These are phyloP conservation scores for Penicillium hordei DNA, from an alignment of 2,329 filamentous ascomycete species.

Conservation along the genomic window DNA sequence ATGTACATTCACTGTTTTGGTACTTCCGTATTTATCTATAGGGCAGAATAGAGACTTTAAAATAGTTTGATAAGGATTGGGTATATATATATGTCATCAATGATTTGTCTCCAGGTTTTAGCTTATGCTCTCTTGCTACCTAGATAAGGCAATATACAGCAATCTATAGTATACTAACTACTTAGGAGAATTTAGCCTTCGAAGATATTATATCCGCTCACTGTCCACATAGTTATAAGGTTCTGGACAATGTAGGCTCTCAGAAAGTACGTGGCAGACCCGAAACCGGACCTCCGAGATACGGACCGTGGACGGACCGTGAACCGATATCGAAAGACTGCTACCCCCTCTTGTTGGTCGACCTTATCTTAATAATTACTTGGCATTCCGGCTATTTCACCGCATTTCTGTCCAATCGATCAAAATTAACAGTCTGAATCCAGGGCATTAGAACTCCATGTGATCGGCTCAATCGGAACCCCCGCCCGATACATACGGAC, in stretches of 20 bases:
- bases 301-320: background rate
- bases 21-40: background rate
- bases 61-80: background rate
- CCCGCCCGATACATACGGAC: constrained; percentile 12
- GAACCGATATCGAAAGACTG: background rate
- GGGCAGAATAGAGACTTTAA: background rate
- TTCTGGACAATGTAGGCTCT: too few relatives aligned
- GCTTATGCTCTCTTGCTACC: too few relatives aligned
- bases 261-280: background rate
- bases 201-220: too few relatives aligned
- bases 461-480: constrained; percentile 19
- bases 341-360: background rate
- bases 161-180: too few relatives aligned
- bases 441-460: constrained; percentile 7
- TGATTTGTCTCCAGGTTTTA: too few relatives aligned
- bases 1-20: background rate
- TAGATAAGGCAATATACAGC: too few relatives aligned
- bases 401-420: background rate
- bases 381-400: background rate
- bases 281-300: background rate
- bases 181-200: too few relatives aligned
- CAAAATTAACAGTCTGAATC: background rate
- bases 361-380: background rate
- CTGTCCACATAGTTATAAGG: too few relatives aligned
- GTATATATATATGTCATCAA: too few relatives aligned